These are phyloP conservation scores for Candida endomychidarum DNA, from an alignment of 805 yeast species.

Conservation along the genomic window DNA sequence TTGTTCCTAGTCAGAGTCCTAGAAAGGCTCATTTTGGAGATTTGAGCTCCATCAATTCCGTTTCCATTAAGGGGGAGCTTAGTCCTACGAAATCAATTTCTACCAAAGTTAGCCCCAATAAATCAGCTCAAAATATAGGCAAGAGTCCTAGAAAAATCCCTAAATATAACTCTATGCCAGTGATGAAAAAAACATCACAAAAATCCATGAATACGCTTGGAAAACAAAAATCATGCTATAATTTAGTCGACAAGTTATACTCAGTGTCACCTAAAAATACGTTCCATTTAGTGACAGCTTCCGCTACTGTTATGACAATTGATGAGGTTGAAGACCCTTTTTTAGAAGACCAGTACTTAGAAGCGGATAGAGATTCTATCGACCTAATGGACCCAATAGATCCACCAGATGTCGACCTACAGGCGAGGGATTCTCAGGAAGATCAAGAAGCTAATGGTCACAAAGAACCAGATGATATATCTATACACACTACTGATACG, in stretches of 20 bases:
- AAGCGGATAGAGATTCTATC: neutral
- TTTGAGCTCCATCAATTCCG: too few relatives aligned
- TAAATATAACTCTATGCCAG: slow-evolving; percentile 4
- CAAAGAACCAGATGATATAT: slow-evolving; percentile 9
- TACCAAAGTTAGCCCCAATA: too few relatives aligned
- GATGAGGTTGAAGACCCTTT: slow-evolving; percentile 11
- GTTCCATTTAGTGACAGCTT: slow-evolving; percentile 29
- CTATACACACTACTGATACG: slow-evolving; percentile 13
- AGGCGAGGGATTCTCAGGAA: too few relatives aligned
- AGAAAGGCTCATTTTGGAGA: too few relatives aligned
- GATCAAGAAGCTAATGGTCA: neutral
- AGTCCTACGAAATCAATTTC: too few relatives aligned
- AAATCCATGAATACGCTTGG: slow-evolving; percentile 7
- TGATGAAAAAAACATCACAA: slow-evolving; percentile 1
- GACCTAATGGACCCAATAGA: too few relatives aligned
- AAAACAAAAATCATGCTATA: slow-evolving; percentile 22
- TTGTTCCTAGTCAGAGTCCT: slow-evolving; percentile 1
- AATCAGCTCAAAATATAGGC: too few relatives aligned
- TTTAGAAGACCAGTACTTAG: neutral
- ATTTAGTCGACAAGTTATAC: slow-evolving; percentile 35
- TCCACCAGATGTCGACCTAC: too few relatives aligned
- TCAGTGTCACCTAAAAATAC: slow-evolving; percentile 44
- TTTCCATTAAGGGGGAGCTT: too few relatives aligned
- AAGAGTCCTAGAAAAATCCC: neutral
- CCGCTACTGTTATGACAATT: slow-evolving; percentile 22